Evolutionary conservation across 2,329 filamentous ascomycete species (phyloP).

Genomic region (Phialophora tarda): DNA sequence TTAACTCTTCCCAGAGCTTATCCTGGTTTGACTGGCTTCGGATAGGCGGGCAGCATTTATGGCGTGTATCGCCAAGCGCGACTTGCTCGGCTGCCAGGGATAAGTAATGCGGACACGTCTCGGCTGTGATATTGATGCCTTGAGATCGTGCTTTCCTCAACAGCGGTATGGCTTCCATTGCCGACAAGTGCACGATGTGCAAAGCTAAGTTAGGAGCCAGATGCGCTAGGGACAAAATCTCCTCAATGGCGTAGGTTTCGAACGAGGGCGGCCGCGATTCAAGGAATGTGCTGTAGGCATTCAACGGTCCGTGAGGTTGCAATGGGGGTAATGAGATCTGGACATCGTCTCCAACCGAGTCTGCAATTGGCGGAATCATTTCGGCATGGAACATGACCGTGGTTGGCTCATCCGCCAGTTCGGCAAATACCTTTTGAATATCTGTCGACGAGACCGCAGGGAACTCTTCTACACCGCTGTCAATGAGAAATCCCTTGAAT

Average conservation of each 20-base stretch:
- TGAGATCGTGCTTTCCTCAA: slow-evolving; percentile 72
- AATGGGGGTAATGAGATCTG: slow-evolving; percentile 72
- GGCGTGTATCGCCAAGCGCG: slow-evolving; percentile 81
- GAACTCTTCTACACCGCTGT: slow-evolving; percentile 96
- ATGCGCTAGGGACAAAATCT: slow-evolving; percentile 81
- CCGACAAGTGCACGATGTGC: slow-evolving; percentile 92
- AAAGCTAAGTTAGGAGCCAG: slow-evolving; percentile 81
- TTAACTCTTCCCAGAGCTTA: slow-evolving; percentile 82
- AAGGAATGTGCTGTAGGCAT: slow-evolving; percentile 86
- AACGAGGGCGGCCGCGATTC: slow-evolving; percentile 86
- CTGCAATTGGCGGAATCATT: slow-evolving; percentile 88
- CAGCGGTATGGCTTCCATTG: slow-evolving; percentile 84
- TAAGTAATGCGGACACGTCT: slow-evolving; percentile 96
- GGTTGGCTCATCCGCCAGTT: slow-evolving; percentile 79
- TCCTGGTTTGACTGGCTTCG: slow-evolving; percentile 81
- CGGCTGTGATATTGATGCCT: slow-evolving; percentile 86
- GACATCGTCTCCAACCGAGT: slow-evolving; percentile 78
- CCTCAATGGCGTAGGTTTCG: slow-evolving; percentile 86
- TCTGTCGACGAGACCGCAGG: slow-evolving; percentile 83
- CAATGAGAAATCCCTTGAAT: slow-evolving; percentile 97
- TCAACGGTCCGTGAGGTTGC: slow-evolving; percentile 72
- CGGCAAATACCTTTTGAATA: slow-evolving; percentile 78
- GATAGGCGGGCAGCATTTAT: slow-evolving; percentile 96
- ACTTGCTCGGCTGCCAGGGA: slow-evolving; percentile 82
- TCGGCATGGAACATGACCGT: slow-evolving; percentile 99